Evolutionary conservation across 352 stramenopile genomes (phyloP), one percentile per base, ranked within the genome.

Genomic region (Phytophthora boehmeriae): DNA sequence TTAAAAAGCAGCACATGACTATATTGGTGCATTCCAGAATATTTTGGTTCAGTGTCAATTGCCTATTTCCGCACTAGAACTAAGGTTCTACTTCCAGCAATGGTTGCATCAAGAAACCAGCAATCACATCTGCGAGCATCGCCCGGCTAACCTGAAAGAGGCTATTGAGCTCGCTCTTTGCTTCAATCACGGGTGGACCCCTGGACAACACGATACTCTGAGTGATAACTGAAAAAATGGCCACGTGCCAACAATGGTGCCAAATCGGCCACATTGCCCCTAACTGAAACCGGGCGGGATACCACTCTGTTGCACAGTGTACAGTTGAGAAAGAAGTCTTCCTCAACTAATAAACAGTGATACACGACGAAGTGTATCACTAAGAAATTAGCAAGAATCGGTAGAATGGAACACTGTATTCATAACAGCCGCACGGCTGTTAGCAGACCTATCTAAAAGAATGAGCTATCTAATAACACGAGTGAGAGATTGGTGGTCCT

Each of bases 51-150:
- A 52, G 16, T 46, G 53, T 20, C 49, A 19, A 19, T 5, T 44
- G 30, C 41, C 30, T 38, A 59, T 59, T 9, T 59, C 52, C 19
- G 39, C 25, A 17, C 51, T 59, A 1, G 51, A 50, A 1, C 10
- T 59, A 2, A 38, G 51, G 14, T 59, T 58, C 27, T 59, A 44
- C 19, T 59, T 59, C 10, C 51, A 59, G 17, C 39, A 59, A 35
- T 38, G 51, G 5, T 13, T 60, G 6, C 11, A 11, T 11, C 11
- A 6, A 11, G 8, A 46, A 52, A 30, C 14, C 20, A 8, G 17
- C 27, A 5, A 52, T 36, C 30, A 36, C 30, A 6, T 36, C 11
- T 11, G 30, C 30, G 30, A 36, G 11, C 30, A 36, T 11, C 30
- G 11, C 30, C 30, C 30, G 30, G 30, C 30, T 6, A 36, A 6